Conservation (phyloP, 495 filamentous ascomycete species). For the Hyaloscypha finlandica region DNA sequence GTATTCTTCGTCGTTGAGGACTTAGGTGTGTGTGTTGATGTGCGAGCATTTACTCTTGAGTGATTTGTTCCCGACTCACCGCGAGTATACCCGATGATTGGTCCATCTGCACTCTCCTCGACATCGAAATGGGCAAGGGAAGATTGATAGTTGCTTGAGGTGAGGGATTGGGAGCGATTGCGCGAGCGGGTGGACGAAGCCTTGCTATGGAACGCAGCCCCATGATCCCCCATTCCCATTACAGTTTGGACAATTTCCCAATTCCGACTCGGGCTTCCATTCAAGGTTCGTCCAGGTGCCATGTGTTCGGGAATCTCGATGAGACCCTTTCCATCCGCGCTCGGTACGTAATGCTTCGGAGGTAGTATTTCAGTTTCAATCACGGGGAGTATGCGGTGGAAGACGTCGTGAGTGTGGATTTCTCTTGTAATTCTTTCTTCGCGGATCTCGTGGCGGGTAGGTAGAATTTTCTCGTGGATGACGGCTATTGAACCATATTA, state of each 20-base stretch:
- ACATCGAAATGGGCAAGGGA: neutral
- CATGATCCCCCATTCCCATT: slow-evolving; percentile 6
- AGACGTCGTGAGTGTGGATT: slow-evolving; percentile 56
- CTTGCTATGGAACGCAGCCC: neutral
- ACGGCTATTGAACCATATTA: slow-evolving; percentile 44
- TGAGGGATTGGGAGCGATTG: neutral
- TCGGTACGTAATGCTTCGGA: slow-evolving; percentile 29
- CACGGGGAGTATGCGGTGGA: slow-evolving; percentile 54
- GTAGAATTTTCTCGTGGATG: slow-evolving; percentile 52
- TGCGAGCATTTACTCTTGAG: slow-evolving; percentile 4
- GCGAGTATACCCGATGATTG: slow-evolving; percentile 22
- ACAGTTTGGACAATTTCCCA: slow-evolving; percentile 21
- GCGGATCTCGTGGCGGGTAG: slow-evolving; percentile 46
- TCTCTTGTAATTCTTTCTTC: slow-evolving; percentile 55
- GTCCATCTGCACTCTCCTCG: slow-evolving; percentile 18
- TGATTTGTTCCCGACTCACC: slow-evolving; percentile 7
- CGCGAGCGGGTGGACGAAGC: neutral
- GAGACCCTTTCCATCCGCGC: slow-evolving; percentile 24
- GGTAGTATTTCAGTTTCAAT: slow-evolving; percentile 33
- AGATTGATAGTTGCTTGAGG: neutral
- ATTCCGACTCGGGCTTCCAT: slow-evolving; percentile 11
- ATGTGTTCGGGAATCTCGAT: slow-evolving; percentile 27
- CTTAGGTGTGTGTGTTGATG: neutral
- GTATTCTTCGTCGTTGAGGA: neutral
- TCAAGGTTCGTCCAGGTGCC: slow-evolving; percentile 12